Conservation (phyloP, 192 early-diverging fungal genomes). For the Nowakowskiella sp. region DNA sequence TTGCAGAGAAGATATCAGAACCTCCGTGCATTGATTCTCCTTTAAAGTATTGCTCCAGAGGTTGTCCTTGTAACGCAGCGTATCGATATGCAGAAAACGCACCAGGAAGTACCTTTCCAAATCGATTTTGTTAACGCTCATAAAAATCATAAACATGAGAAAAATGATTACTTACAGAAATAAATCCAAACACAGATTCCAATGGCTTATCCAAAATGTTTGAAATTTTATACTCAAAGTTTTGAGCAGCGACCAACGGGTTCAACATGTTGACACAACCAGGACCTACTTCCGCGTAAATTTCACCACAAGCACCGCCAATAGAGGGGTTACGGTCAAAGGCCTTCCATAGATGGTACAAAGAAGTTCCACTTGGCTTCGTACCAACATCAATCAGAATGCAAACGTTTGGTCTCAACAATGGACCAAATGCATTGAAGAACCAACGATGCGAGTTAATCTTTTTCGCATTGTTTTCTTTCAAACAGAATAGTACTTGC, state of each 20-base stretch:
- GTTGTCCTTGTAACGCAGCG: constrained; percentile 58
- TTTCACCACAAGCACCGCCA: constrained; percentile 80
- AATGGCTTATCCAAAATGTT: constrained; percentile 73
- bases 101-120: constrained; percentile 86
- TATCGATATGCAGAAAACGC: constrained; percentile 78
- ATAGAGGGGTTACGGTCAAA: constrained; percentile 66
- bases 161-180: constrained; percentile 77
- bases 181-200: constrained; percentile 89
- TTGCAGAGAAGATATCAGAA: constrained; percentile 52
- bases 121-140: no score
- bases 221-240: constrained; percentile 86
- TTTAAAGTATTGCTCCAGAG: constrained; percentile 66
- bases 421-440: constrained; percentile 53
- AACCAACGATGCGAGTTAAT: constrained; percentile 66
- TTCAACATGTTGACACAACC: constrained; percentile 54
- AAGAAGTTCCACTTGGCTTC: constrained; percentile 54
- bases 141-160: constrained; percentile 92
- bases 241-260: constrained; percentile 69
- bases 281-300: constrained; percentile 55
- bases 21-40: constrained; percentile 55
- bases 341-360: constrained; percentile 72
- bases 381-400: constrained; percentile 70
- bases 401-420: constrained; percentile 42
- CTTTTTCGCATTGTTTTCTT: constrained; percentile 64
- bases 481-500: constrained; percentile 71